Conservation (phyloP, 176 grass and related monocot genomes). For the Otatea glauca region DNA sequence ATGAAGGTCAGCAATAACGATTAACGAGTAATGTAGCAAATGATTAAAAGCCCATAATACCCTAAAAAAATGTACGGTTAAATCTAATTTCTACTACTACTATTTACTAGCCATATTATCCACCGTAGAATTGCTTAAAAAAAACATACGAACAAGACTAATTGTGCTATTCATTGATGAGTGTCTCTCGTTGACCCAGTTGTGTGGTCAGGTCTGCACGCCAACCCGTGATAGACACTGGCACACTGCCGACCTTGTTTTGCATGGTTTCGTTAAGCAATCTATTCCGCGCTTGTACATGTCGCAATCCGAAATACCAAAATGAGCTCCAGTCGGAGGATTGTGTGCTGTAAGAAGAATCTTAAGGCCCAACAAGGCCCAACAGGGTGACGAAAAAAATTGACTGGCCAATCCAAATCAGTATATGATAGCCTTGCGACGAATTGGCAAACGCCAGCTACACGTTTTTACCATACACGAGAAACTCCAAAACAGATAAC, state of each 20-base stretch:
- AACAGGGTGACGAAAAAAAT: not conserved
- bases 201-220: not conserved
- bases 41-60: no score
- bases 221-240: not conserved
- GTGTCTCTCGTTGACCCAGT: not conserved
- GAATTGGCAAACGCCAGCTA: not conserved
- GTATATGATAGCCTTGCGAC: not conserved
- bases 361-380: not conserved
- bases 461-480: not conserved
- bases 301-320: not conserved
- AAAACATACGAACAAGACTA: no score
- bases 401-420: not conserved
- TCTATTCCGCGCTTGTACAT: not conserved
- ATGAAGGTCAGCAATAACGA: no score
- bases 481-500: not conserved
- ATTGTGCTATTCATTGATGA: not conserved
- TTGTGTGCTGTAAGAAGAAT: not conserved
- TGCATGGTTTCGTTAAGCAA: not conserved
- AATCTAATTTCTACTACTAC: no score
- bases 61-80: no score
- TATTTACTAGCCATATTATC: no score
- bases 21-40: no score
- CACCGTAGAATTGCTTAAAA: no score
- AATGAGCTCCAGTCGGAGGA: not conserved
- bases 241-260: not conserved